Percentiles rank a stretch among this genome's conserved stretches.
Conservation (phyloP, 2,329 filamentous ascomycete genomes). For the Cordyceps militaris region DNA sequence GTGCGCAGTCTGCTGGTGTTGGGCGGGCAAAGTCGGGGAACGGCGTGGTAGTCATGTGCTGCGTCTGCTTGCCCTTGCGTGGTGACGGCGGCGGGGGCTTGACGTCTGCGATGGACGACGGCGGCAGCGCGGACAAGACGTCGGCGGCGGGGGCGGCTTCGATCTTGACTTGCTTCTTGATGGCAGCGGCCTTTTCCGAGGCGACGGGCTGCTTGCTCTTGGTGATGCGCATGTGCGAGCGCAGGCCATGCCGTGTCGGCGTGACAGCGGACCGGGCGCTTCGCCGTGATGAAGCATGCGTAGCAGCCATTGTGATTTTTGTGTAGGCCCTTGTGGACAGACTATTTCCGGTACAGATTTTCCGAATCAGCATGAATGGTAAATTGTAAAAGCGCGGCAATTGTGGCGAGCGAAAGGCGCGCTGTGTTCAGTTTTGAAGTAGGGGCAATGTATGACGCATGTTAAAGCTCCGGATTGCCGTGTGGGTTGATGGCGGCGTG, state of each 20-base stretch:
- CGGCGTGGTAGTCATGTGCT: constrained; percentile 36
- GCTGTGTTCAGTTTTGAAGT: no score
- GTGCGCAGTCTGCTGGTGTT: constrained; percentile 58
- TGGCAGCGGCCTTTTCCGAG: neutral
- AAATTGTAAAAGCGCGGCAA: neutral
- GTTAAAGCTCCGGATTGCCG: neutral
- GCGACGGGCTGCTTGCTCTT: neutral
- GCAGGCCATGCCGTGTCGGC: neutral
- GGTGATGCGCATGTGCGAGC: constrained; percentile 12
- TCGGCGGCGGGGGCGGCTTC: neutral
- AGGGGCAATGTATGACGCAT: constrained; percentile 3
- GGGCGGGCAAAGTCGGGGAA: constrained; percentile 63
- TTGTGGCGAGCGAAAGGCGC: neutral
- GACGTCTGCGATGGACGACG: neutral
- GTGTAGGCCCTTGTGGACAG: neutral
- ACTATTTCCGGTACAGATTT: neutral
- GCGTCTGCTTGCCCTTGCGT: constrained; percentile 1
- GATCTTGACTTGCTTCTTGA: neutral
- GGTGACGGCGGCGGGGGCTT: neutral
- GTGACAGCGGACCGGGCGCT: neutral
- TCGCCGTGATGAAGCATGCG: neutral
- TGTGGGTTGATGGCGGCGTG: neutral
- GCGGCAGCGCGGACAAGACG: neutral
- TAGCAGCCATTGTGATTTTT: neutral
- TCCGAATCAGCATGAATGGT: neutral